Evolutionary conservation across 2,329 filamentous ascomycete genomes (phyloP).

Genomic region (Pseudogymnoascus sp.): DNA sequence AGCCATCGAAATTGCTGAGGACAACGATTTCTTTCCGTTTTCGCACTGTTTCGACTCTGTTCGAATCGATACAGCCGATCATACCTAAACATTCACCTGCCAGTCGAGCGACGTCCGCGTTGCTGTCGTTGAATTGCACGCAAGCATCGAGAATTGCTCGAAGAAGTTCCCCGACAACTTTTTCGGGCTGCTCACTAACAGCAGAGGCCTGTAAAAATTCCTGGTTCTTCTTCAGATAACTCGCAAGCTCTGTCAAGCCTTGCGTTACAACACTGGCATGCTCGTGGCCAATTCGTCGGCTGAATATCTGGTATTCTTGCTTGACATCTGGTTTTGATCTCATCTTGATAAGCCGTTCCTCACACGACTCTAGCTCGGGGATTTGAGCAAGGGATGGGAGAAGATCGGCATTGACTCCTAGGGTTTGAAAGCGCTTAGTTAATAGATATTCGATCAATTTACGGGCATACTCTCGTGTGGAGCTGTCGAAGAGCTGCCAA

Average conservation of each 20-base stretch:
- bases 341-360: slow-evolving; percentile 55
- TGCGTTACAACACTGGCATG: slow-evolving; percentile 78
- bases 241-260: slow-evolving; percentile 67
- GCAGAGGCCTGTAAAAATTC: slow-evolving; percentile 70
- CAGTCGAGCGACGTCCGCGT: slow-evolving; percentile 59
- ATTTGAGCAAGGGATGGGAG: slow-evolving; percentile 73
- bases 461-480: slow-evolving; percentile 51
- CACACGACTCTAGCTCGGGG: slow-evolving; percentile 58
- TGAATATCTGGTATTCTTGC: slow-evolving; percentile 62
- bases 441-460: slow-evolving; percentile 47
- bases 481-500: slow-evolving; percentile 60
- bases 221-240: slow-evolving; percentile 66
- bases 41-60: slow-evolving; percentile 71
- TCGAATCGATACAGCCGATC: slow-evolving; percentile 86
- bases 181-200: slow-evolving; percentile 74
- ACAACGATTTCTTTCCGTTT: slow-evolving; percentile 79
- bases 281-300: slow-evolving; percentile 69
- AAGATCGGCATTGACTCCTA: slow-evolving; percentile 40
- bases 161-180: slow-evolving; percentile 61
- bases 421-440: slow-evolving; percentile 15
- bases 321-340: slow-evolving; percentile 58
- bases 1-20: slow-evolving; percentile 72
- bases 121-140: slow-evolving; percentile 65
- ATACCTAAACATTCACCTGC: slow-evolving; percentile 79
- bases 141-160: slow-evolving; percentile 79